phyloP scores from a whole-genome alignment of 495 filamentous ascomycete species.

The Neurospora sp. region DNA sequence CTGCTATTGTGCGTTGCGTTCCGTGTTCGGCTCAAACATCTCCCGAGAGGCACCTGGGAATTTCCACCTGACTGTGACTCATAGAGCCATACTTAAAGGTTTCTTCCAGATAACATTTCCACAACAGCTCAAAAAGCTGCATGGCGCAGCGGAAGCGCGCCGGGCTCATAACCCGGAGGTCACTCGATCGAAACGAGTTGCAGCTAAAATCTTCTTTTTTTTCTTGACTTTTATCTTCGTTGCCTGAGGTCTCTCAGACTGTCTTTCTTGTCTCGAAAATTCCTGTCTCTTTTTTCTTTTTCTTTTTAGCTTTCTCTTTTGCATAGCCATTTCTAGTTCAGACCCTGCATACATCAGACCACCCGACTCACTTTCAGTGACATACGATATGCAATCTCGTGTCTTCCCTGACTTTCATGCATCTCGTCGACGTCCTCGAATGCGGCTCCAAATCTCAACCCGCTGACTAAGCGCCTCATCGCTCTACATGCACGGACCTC shows the following conservation, averaged over 20 bases:
- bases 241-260: not conserved
- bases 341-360: not conserved
- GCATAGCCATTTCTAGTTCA: not conserved
- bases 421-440: not conserved
- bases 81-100: not conserved
- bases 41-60: not conserved
- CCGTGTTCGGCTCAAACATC: not conserved
- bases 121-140: constrained; percentile 20
- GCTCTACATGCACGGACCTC: not conserved
- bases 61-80: not conserved
- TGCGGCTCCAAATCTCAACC: not conserved
- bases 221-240: constrained; percentile 6
- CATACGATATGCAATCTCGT: not conserved
- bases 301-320: not conserved
- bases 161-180: constrained; percentile 48
- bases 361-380: not conserved
- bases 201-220: constrained; percentile 26
- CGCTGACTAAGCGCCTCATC: not conserved
- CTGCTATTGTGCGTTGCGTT: not conserved
- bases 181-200: constrained; percentile 44
- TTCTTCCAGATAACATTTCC: not conserved
- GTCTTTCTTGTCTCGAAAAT: not conserved
- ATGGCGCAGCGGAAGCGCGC: constrained; percentile 47
- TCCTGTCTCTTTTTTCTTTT: not conserved
- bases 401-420: not conserved